phyloP scores from a whole-genome alignment of 352 stramenopile species.

The Salisapilia sapeloensis region DNA sequence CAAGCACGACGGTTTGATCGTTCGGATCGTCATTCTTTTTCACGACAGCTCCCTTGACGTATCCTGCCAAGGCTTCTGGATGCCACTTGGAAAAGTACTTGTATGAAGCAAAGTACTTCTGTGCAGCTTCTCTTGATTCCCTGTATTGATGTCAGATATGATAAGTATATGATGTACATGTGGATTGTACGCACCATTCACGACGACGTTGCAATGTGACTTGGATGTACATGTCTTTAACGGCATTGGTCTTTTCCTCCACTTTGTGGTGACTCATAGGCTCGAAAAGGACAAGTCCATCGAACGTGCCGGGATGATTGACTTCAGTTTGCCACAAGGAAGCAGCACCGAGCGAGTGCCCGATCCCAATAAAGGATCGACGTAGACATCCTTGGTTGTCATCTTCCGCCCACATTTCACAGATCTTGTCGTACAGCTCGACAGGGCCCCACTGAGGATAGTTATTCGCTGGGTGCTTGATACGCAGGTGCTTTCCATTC shows the following conservation, averaged over 20 bases:
- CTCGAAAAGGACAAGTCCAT: constrained; percentile 26
- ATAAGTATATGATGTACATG: too few species aligned
- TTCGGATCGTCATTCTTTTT: too few species aligned
- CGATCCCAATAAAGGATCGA: constrained; percentile 23
- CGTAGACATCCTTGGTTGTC: not conserved
- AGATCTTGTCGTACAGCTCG: constrained; percentile 6
- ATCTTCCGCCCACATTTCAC: constrained; percentile 2
- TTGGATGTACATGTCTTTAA: too few species aligned
- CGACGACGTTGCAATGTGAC: constrained; percentile 9
- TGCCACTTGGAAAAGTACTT: constrained; percentile 6
- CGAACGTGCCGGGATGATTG: constrained; percentile 16
- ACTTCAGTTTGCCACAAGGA: constrained; percentile 13
- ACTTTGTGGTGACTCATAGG: constrained; percentile 11
- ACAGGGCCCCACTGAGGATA: constrained; percentile 3
- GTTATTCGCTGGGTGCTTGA: constrained; percentile 19
- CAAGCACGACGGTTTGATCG: constrained; percentile 3
- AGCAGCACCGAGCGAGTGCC: constrained; percentile 23
- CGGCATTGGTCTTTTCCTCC: constrained; percentile 2
- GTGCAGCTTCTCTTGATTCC: constrained; percentile 5
- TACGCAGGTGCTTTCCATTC: constrained; percentile 5
- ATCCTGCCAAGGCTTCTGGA: constrained; percentile 3
- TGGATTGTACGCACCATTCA: too few species aligned
- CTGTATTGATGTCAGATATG: too few species aligned
- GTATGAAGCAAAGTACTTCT: constrained; percentile 5
- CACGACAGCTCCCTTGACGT: constrained; percentile 4